Conservation (phyloP, 2,329 filamentous ascomycete species). For the Tolypocladium nubicola region DNA sequence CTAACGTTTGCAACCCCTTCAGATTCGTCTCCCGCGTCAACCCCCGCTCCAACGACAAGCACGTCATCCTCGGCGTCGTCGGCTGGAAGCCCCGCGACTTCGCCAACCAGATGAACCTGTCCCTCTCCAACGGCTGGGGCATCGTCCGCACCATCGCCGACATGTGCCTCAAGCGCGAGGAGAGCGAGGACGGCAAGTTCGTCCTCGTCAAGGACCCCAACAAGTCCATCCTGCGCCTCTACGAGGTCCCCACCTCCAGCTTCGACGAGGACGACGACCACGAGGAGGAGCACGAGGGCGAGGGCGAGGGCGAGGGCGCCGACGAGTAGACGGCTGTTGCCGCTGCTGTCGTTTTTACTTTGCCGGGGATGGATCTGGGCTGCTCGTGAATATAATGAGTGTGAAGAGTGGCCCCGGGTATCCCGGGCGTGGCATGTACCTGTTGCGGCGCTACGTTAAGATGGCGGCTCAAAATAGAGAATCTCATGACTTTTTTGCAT, state of each 20-base stretch:
- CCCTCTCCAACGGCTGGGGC: conserved; percentile 94
- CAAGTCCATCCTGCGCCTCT: conserved; percentile 87
- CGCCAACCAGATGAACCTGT: conserved; percentile 94
- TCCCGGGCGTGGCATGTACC: not conserved
- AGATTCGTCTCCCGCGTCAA: conserved; percentile 93
- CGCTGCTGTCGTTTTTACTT: not conserved
- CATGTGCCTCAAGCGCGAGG: conserved; percentile 70
- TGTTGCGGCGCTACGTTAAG: not conserved
- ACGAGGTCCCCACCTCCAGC: conserved; percentile 77
- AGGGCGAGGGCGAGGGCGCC: conserved; percentile 24
- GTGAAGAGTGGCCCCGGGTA: not conserved
- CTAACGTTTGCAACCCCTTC: conserved; percentile 15
- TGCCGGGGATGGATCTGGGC: not conserved
- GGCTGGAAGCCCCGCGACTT: conserved; percentile 98
- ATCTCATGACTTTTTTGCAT: not conserved
- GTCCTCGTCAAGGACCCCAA: conserved; percentile 86
- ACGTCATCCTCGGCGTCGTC: conserved; percentile 89
- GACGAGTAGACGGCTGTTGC: conserved; percentile 15
- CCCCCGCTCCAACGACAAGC: conserved; percentile 85
- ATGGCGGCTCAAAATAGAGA: not conserved
- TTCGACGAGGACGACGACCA: conserved; percentile 87
- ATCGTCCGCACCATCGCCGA: conserved; percentile 97
- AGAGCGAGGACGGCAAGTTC: conserved; percentile 72
- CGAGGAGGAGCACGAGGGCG: conserved; percentile 40
- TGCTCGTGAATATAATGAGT: not conserved